phyloP scores from a whole-genome alignment of 805 yeast species.

The Spathaspora arborariae region DNA sequence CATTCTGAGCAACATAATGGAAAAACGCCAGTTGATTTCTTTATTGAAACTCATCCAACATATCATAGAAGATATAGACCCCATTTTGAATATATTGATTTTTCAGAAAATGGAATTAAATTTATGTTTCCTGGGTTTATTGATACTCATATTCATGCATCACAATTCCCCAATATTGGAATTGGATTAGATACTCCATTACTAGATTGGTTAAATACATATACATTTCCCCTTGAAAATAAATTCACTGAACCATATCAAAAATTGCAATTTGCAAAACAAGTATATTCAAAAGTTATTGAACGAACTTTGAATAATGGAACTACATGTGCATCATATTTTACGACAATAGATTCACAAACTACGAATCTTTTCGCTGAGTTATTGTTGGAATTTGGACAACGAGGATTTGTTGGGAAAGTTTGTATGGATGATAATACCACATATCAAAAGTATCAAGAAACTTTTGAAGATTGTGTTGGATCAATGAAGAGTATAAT shows the following conservation, averaged over 20 bases:
- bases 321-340: conserved; percentile 90
- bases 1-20: conserved; percentile 10
- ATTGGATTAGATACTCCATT: conserved; percentile 82
- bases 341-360: conserved; percentile 78
- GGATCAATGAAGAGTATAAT: conserved; percentile 54
- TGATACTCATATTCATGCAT: conserved; percentile 45
- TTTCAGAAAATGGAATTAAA: conserved; percentile 27
- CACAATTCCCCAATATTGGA: conserved; percentile 43
- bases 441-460: conserved; percentile 61
- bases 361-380: conserved; percentile 78
- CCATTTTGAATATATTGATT: conserved; percentile 23
- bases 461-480: conserved; percentile 52
- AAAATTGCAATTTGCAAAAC: conserved; percentile 49
- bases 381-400: conserved; percentile 62
- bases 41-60: conserved; percentile 7
- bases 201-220: conserved; percentile 82
- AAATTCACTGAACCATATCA: conserved; percentile 36
- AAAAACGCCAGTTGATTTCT: conserved; percentile 16
- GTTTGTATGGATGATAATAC: conserved; percentile 90
- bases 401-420: conserved; percentile 86
- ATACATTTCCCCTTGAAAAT: conserved; percentile 87
- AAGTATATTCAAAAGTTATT: conserved; percentile 67
- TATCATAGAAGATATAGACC: not conserved
- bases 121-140: conserved; percentile 61
- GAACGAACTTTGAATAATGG: conserved; percentile 69